A percentile compares a stretch with the other conserved stretches of the same genome.
Evolutionary conservation across 2,329 filamentous ascomycete genomes (phyloP).

Genomic region (Alternaria infectoria): DNA sequence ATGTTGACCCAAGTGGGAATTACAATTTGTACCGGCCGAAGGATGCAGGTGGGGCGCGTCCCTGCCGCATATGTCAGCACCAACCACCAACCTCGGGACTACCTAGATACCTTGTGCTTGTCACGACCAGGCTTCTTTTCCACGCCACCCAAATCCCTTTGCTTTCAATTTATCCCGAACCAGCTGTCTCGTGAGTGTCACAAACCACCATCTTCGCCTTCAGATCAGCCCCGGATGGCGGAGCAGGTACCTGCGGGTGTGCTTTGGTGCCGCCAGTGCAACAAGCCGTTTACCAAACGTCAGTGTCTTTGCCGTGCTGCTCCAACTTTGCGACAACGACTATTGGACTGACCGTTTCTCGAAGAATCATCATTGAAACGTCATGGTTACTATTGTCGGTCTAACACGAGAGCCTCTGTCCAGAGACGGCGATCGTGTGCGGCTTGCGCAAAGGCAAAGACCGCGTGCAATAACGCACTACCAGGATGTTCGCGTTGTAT

Average conservation of each 20-base stretch:
- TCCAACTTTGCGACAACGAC: too few relatives aligned
- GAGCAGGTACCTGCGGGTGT: neutral
- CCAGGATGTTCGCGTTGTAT: constrained; percentile 2
- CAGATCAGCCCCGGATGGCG: neutral
- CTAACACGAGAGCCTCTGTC: neutral
- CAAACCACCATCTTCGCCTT: neutral
- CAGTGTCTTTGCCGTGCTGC: neutral
- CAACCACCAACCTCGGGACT: neutral
- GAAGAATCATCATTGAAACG: neutral
- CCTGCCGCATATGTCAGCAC: neutral
- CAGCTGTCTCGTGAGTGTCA: neutral
- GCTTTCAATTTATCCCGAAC: neutral
- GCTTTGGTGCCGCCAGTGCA: constrained; percentile 1
- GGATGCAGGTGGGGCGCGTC: neutral
- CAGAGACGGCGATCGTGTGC: constrained; percentile 5
- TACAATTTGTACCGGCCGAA: constrained; percentile 2
- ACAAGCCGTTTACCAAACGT: constrained; percentile 2
- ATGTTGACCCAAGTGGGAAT: neutral
- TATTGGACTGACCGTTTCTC: neutral
- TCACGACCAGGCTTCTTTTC: neutral
- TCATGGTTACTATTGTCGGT: constrained; percentile 3
- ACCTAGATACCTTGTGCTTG: neutral
- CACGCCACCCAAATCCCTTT: neutral
- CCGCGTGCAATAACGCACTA: neutral
- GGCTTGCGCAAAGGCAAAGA: constrained; percentile 7